Conservation (phyloP, 2,329 filamentous ascomycete species). For the Cordyceps fumosorosea region DNA sequence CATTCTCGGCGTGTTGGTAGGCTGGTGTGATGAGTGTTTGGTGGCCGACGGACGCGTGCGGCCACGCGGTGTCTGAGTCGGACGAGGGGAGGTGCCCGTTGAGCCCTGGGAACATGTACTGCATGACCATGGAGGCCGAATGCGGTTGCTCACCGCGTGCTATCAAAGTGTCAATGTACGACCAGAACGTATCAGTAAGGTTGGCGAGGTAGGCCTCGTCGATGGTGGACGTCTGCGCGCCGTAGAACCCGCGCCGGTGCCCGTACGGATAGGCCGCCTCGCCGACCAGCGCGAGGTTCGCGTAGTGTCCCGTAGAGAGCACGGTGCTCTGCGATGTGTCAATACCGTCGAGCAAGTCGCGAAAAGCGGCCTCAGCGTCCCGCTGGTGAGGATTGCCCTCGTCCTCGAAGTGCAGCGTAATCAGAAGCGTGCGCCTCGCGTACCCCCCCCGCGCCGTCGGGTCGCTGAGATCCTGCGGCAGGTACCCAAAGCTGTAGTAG, state of each 20-base stretch:
- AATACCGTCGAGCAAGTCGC: neutral
- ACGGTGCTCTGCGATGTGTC: neutral
- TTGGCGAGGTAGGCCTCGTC: constrained; percentile 3
- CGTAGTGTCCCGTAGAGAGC: neutral
- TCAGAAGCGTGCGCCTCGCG: constrained; percentile 6
- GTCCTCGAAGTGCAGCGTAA: constrained; percentile 10
- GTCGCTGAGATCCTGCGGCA: neutral
- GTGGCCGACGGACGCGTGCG: constrained; percentile 4
- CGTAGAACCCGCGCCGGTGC: constrained; percentile 11
- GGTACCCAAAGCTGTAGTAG: constrained; percentile 10
- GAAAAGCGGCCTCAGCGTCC: neutral
- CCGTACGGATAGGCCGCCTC: constrained; percentile 10
- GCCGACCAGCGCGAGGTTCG: constrained; percentile 6
- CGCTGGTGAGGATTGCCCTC: neutral
- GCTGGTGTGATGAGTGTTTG: constrained; percentile 7
- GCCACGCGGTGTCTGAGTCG: constrained; percentile 7
- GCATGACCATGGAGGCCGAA: constrained; percentile 11
- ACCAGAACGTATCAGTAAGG: constrained; percentile 1
- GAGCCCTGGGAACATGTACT: constrained; percentile 7
- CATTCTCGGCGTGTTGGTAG: neutral
- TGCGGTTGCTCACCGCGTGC: neutral
- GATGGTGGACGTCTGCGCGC: constrained; percentile 3
- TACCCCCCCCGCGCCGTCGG: constrained; percentile 1
- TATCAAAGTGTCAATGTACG: neutral
- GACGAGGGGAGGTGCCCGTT: neutral